phyloP scores from a whole-genome alignment of 768 basidiomycete genomes.

The Lactifluus piperatus region DNA sequence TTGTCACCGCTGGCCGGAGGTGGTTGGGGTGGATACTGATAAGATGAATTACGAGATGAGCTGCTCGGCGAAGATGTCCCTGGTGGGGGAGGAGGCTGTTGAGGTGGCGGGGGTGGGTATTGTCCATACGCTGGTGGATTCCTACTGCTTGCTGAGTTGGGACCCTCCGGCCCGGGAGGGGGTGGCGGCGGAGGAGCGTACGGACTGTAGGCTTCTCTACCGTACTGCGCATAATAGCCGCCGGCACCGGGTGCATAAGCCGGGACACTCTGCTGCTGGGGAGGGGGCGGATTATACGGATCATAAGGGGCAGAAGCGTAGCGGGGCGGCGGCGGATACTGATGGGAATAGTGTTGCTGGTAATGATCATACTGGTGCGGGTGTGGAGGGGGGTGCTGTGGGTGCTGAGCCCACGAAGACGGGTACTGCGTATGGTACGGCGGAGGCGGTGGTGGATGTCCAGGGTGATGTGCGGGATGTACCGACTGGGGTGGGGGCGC shows the following conservation, averaged over 20 bases:
- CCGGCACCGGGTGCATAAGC: not conserved
- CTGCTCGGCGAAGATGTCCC: conserved; percentile 11
- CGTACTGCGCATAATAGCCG: conserved; percentile 9
- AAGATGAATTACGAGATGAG: conserved; percentile 11
- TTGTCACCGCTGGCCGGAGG: conserved; percentile 6
- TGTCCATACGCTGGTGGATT: conserved; percentile 14
- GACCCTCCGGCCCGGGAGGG: conserved; percentile 7
- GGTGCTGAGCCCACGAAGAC: conserved; percentile 15
- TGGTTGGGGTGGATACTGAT: conserved; percentile 8
- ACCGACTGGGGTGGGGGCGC: conserved; percentile 16
- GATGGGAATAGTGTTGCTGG: conserved; percentile 8
- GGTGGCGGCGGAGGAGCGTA: conserved; percentile 12
- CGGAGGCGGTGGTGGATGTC: conserved; percentile 12
- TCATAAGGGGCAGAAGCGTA: conserved; percentile 12
- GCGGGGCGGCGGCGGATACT: conserved; percentile 14
- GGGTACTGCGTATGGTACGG: conserved; percentile 12
- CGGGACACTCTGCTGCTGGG: conserved; percentile 15
- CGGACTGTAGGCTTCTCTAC: conserved; percentile 3
- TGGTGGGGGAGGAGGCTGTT: conserved; percentile 13
- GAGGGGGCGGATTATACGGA: conserved; percentile 15
- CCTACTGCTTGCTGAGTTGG: conserved; percentile 1
- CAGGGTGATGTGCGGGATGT: conserved; percentile 15
- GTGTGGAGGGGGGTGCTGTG: conserved; percentile 8
- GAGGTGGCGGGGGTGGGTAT: conserved; percentile 10
- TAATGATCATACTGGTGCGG: conserved; percentile 16